Evolutionary conservation across 306 rosid genomes (phyloP), one percentile per base, ranked within the genome.

Genomic region (Dalbergia cochinchinensis): DNA sequence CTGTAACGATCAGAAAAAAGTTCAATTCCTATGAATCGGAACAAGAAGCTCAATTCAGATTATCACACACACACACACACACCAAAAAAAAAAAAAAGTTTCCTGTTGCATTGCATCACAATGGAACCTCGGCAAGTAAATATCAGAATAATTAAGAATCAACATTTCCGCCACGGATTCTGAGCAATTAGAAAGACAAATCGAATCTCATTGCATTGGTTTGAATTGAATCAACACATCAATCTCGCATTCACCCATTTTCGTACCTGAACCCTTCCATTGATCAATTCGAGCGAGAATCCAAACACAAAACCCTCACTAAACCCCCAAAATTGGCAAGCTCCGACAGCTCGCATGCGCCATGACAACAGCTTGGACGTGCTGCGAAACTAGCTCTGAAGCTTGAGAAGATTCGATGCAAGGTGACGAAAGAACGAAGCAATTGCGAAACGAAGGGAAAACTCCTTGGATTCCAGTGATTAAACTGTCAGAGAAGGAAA

Each of bases 221-320:
- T 26, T 26, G 31, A 26, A 26, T 26, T 26, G 31, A 26, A 26
- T 82, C 91, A 77, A 78, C 78, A 86, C 80, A 80, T 80, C 50
- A 83, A 75, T 81, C 75, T 74, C 62, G 58, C 86, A 87, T 82
- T 80, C 87, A 83, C 59, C 86, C 85, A 85, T 87, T 88, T 84
- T 83, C 92, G 76, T 78, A 82, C 80, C 90, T 89, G 79, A 86
- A 87, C 77, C 87, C 88, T 67, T 90, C 97, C 97, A 89, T 87
- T 81, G 88, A 88, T 78, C 80, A 88, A 86, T 85, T 83, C 87
- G 45, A 61, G 45, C 71, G 62, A 77, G 5, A 76, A 57, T 42
- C 11, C 51, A 65, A 86, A 66, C 78, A 82, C 45, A 44, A 47
- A 55, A 11, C 87, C 86, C 86, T 81, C 31, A 82, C 85, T 83